Base-by-base conservation (phyloP, 176 grass and related monocot genomes). In the Avena eriantha region DNA sequence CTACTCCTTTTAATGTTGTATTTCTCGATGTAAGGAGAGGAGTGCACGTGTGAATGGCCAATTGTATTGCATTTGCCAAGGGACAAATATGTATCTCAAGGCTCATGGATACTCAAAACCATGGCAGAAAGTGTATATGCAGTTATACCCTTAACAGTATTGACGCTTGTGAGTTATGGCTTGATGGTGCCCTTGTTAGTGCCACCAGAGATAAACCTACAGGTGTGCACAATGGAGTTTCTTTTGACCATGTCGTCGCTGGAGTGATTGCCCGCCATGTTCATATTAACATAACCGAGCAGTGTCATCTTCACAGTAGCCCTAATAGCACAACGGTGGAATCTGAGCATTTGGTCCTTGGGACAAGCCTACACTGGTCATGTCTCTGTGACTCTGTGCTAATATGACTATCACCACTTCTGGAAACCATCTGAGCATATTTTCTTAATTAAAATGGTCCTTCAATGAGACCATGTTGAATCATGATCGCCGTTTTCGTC, bases 361-460 rank as follows among this genome's bases (percentile, higher is more conserved):
- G 24, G 5, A 65, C 61, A 65, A 65, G 34, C 18, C 34, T 70
- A 41, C 67, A 18, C 67, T 70, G 34, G 16, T 70, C 67, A 21
- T 3, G 19, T 39, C 29, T 29, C 29, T 29, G 1, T 29, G 29
- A 2, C 35, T 70, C 35, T 43, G 35, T 41, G 67, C 35, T 70
- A 69, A 21, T 70, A 71, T 71, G 68, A 71, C 68, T 71, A 71
- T 43, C 68, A 43, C 8, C 66, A 69, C 4, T 17, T 69, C 34
- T 8, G 8, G 16, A 69, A 21, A 36, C 34, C 33, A 7, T 69
- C 68, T 43, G 19, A 43, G 68, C 19, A 43, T n/a, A n/a, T 71
- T 71, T 69, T 18, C 67, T 69, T 21, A 31, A 69, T 69, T 41
- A 69, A 21, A 8, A 69, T 0, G 34, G 18, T 12, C 68, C 3